Conservation (phyloP, 2,329 filamentous ascomycete genomes). For the Chaetomium strumarium region DNA sequence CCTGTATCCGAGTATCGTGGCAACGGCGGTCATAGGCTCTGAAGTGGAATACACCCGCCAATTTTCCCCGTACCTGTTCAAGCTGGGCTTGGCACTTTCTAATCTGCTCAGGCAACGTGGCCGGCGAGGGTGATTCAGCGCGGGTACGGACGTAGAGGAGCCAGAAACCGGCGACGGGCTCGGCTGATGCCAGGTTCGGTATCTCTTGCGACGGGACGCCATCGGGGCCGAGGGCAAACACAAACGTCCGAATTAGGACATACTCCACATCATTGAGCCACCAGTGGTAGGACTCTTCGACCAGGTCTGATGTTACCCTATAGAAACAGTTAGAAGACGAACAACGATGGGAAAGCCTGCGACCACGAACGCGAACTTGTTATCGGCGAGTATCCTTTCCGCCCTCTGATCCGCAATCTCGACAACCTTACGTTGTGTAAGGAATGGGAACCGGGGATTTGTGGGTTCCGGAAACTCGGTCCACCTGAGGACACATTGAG, state of each 20-base stretch:
- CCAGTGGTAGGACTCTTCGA: conserved; percentile 50
- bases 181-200: conserved; percentile 38
- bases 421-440: conserved; percentile 50
- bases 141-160: conserved; percentile 49
- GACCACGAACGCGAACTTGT: conserved; percentile 43
- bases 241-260: conserved; percentile 38
- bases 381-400: conserved; percentile 44
- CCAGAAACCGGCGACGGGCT: conserved; percentile 48
- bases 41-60: conserved; percentile 50
- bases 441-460: conserved; percentile 35
- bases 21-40: conserved; percentile 46
- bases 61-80: conserved; percentile 38
- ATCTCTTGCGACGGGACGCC: conserved; percentile 29
- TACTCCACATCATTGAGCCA: conserved; percentile 52
- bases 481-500: conserved; percentile 47
- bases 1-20: conserved; percentile 44
- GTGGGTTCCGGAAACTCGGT: conserved; percentile 55
- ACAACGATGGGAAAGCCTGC: not conserved
- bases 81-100: conserved; percentile 50
- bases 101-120: conserved; percentile 42
- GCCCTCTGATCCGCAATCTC: conserved; percentile 49
- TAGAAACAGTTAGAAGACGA: not conserved
- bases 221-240: conserved; percentile 27
- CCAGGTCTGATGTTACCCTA: conserved; percentile 47
- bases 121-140: conserved; percentile 44